phyloP scores from a whole-genome alignment of 1,284 basidiomycete genomes.

The Volvariella surrecta region DNA sequence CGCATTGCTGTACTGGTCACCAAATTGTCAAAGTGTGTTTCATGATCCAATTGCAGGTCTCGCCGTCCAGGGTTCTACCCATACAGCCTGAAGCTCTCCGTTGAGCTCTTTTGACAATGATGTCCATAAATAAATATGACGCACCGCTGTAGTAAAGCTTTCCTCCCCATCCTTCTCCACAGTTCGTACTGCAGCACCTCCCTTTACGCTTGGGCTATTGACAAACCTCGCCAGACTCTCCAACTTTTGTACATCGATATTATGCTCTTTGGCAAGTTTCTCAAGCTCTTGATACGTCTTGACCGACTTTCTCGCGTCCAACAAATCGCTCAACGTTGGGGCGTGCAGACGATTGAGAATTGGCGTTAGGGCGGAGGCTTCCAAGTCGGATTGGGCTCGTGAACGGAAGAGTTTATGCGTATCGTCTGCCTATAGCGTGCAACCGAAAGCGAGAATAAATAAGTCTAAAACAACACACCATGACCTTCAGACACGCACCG shows the following conservation, averaged over 20 bases:
- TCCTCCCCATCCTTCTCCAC: slow-evolving; percentile 55
- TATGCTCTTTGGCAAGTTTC: slow-evolving; percentile 45
- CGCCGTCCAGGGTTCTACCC: slow-evolving; percentile 3
- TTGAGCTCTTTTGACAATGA: background rate
- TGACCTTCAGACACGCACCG: slow-evolving; percentile 32
- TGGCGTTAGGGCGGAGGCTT: slow-evolving; percentile 32
- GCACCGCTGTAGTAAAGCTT: background rate
- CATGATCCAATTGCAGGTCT: slow-evolving; percentile 2
- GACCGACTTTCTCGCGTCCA: slow-evolving; percentile 58
- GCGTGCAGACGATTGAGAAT: slow-evolving; percentile 46
- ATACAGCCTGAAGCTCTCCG: background rate
- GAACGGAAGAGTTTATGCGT: slow-evolving; percentile 41
- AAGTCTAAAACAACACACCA: background rate
- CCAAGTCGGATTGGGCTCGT: slow-evolving; percentile 43
- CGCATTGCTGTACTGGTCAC: too few relatives aligned
- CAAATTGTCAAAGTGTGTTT: background rate
- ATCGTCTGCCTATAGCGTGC: slow-evolving; percentile 20
- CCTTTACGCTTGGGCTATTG: slow-evolving; percentile 63
- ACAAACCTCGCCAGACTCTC: slow-evolving; percentile 52
- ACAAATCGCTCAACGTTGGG: slow-evolving; percentile 45
- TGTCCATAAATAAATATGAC: slow-evolving; percentile 1
- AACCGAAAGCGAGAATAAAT: background rate
- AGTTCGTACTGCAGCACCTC: slow-evolving; percentile 35
- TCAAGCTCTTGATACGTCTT: slow-evolving; percentile 35
- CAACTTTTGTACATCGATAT: slow-evolving; percentile 43